Evolutionary conservation across 768 basidiomycete species (phyloP).

Genomic region (Amanita thiersii): DNA sequence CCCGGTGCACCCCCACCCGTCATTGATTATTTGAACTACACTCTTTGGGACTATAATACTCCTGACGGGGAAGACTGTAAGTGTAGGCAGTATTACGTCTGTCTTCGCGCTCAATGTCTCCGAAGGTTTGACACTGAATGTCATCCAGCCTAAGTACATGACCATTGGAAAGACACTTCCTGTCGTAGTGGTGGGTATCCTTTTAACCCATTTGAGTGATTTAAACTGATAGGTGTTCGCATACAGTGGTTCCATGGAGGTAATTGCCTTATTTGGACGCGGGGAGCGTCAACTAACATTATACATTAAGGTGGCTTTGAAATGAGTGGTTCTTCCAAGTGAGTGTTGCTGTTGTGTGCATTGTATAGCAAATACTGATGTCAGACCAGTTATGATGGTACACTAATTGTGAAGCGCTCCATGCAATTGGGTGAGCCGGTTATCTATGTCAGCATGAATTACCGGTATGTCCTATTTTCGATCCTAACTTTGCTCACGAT

Average conservation of each 20-base stretch:
- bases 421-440: constrained; percentile 22
- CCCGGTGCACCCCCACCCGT: constrained; percentile 11
- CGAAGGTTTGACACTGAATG: constrained; percentile 33
- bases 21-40: constrained; percentile 6
- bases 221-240: constrained; percentile 7
- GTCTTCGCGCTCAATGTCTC: constrained; percentile 1
- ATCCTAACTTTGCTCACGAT: not conserved
- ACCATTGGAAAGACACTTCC: constrained; percentile 24
- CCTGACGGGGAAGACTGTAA: constrained; percentile 22
- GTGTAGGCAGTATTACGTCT: not conserved
- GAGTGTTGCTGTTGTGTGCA: not conserved
- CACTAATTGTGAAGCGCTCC: constrained; percentile 22
- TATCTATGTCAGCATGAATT: constrained; percentile 32
- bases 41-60: constrained; percentile 9
- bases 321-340: constrained; percentile 17
- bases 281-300: not conserved
- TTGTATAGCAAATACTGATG: not conserved
- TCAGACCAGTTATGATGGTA: constrained; percentile 19
- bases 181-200: constrained; percentile 29
- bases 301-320: constrained; percentile 23
- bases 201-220: constrained; percentile 12
- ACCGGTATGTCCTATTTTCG: constrained; percentile 22
- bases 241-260: constrained; percentile 25
- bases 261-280: constrained; percentile 1
- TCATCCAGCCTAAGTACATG: constrained; percentile 24